Evolutionary conservation across 805 yeast species (phyloP).

Genomic region (Yamadazyma philogaea): DNA sequence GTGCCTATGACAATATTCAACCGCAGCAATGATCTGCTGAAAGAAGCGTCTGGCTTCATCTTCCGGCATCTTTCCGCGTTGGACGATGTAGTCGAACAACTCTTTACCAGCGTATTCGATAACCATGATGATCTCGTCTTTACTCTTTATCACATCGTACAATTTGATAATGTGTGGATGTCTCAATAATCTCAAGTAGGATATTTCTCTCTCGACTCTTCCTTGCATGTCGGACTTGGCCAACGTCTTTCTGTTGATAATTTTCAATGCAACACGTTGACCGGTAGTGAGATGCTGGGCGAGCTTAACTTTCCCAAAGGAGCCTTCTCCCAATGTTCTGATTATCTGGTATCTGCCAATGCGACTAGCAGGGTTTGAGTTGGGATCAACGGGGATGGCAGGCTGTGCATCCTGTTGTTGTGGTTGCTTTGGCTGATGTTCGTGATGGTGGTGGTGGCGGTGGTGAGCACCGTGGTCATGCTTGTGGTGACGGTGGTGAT

Average conservation of each 20-base stretch:
- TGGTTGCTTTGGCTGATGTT: conserved; percentile 16
- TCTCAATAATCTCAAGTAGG: conserved; percentile 79
- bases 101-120: conserved; percentile 97
- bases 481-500: conserved; percentile 6
- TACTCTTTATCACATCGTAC: conserved; percentile 91
- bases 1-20: conserved; percentile 93
- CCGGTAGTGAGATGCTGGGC: conserved; percentile 90
- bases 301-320: conserved; percentile 92
- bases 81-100: conserved; percentile 91
- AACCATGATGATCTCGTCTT: conserved; percentile 95
- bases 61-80: conserved; percentile 89
- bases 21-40: conserved; percentile 95
- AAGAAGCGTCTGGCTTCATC: conserved; percentile 89
- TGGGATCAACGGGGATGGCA: conserved; percentile 20
- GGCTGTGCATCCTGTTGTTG: conserved; percentile 1
- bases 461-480: neutral
- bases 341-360: conserved; percentile 93
- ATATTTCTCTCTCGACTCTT: conserved; percentile 89
- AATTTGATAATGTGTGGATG: conserved; percentile 96
- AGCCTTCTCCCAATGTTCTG: conserved; percentile 92
- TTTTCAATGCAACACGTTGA: conserved; percentile 87
- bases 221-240: conserved; percentile 98
- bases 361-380: conserved; percentile 39
- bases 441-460: conserved; percentile 12
- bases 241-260: conserved; percentile 85